Evolutionary conservation across 257 asterid species (phyloP), one percentile per base, ranked within the genome.

Genomic region (Rubia yunnanensis): DNA sequence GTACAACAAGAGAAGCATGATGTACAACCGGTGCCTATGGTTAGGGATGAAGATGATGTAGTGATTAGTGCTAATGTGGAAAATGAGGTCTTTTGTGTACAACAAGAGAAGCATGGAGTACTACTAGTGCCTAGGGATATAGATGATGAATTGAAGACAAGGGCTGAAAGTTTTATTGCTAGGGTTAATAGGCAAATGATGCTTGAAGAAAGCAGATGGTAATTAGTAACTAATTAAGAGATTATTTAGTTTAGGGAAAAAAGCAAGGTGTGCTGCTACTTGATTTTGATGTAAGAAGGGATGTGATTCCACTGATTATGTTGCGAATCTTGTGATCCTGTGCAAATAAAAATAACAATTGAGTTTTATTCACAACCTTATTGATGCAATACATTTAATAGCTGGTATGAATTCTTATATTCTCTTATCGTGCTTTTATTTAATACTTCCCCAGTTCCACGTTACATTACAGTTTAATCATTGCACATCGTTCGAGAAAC

Each of bases 121-220:
- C 17, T 41, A 28, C 35, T 46, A 1, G 23, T 67, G 59, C 5
- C 28, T 38, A 18, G 36, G 67, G 68, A 64, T 27, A 44, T n/a
- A 20, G 74, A 72, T 41, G 68, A 68, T 35, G 74, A 76, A 14
- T 68, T 76, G 17, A 72, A 68, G 46, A 50, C 48, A 52, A 72
- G 74, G 24, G 80, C 65, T 27, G 80, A 76, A 26, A 73, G 64
- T 20, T 67, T 72, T 3, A 76, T 76, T 35, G 80, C 72, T 14
- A 76, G 80, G 70, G 74, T 76, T 49, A 76, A 67, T 27, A 64
- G 63, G 18, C 74, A 69, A 63, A 76, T 73, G 65, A 26, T 57
- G 77, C 60, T 68, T 58, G 80, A 76, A 36, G 71, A 76, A 63
- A 57, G 57, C 28, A 18, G 18, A 50, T 50, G 57, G 57, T 50